Evolutionary conservation across 208 protist genomes (phyloP).

Genomic region (Acanthamoeba castellanii): DNA sequence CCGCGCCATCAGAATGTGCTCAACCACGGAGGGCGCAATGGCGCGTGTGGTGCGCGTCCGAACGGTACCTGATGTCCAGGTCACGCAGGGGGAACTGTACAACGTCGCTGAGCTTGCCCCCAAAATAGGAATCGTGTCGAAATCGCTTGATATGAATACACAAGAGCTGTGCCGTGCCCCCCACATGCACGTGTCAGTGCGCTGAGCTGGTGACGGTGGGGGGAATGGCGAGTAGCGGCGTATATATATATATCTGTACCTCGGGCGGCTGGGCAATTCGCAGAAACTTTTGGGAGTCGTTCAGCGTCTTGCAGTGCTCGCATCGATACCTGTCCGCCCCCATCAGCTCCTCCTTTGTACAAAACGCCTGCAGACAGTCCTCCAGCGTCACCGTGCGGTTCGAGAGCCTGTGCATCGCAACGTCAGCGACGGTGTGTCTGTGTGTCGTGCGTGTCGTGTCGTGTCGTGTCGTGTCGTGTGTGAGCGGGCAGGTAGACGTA

Average conservation of each 20-base stretch:
- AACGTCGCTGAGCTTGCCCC: conserved; percentile 5
- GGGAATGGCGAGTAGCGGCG: too few species aligned
- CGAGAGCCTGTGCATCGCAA: not conserved
- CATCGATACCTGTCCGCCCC: conserved; percentile 71
- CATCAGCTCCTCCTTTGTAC: conserved; percentile 49
- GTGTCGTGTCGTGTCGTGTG: too few species aligned
- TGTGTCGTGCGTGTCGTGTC: too few species aligned
- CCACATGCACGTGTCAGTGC: not conserved
- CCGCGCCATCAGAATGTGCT: not conserved
- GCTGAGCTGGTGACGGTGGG: too few species aligned
- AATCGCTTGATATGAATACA: conserved; percentile 76
- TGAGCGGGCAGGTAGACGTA: not conserved
- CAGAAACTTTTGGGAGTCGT: conserved; percentile 55
- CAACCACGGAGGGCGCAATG: not conserved
- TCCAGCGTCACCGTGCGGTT: conserved; percentile 21
- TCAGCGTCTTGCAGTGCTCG: conserved; percentile 53
- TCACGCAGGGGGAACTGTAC: conserved; percentile 60
- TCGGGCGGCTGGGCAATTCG: not conserved
- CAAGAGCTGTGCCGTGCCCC: not conserved
- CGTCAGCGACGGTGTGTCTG: too few species aligned
- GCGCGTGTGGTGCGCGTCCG: too few species aligned
- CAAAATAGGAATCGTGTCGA: conserved; percentile 69
- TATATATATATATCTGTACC: not conserved
- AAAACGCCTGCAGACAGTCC: conserved; percentile 76
- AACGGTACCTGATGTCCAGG: not conserved